Evolutionary conservation across 23 red algal genomes (phyloP), one percentile per base, ranked within the genome.

Genomic region (Pyropia yezoensis): DNA sequence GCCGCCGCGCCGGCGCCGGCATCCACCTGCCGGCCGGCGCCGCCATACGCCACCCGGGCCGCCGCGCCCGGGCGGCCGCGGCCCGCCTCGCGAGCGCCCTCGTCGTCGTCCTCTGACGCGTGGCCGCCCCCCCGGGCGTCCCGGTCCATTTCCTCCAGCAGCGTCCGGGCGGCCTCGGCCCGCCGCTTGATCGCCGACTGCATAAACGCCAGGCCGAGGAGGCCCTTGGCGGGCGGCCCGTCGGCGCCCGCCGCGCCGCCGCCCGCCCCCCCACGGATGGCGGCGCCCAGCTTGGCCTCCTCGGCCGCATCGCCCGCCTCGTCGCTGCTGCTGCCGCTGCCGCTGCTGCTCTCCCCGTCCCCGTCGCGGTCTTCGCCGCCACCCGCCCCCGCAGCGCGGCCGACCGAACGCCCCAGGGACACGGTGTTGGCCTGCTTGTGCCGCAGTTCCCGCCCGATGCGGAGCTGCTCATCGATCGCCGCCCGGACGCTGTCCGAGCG

Each of bases 401-500:
- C 39, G 39, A 13, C 9, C 39, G 39, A 47, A 3, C 39, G 39
- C 39, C 54, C 67, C 24, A 71, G 7, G 6, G 22, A 18, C 45
- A 20, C 22, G 30, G 22, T 71, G 11, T 56, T 18, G 22, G 26
- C 64, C 62, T 79, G 73, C 22, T 74, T 79, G 19, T 63, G 49
- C 45, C 60, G 67, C 23, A 85, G 50, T 51, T 81, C 69, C 14
- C 79, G 52, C 29, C 64, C 79, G 20, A 78, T 18, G 14, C 78
- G 80, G 8, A 81, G 57, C 70, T 95, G 89, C 19, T 95, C 89
- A 27, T 80, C 73, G 52, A 95, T 71, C 11, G 89, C 89, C 22
- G 61, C 80, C 12, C 69, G 75, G 21, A 70, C 73, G 23, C 69
- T 54, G 5, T 32, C 51, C n/a, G 86, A 60, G 18, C 55, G 55